A percentile compares a stretch with the other conserved stretches of the same genome.
phyloP scores from a whole-genome alignment of 2,329 filamentous ascomycete species.

The Tolypocladium sp. region DNA sequence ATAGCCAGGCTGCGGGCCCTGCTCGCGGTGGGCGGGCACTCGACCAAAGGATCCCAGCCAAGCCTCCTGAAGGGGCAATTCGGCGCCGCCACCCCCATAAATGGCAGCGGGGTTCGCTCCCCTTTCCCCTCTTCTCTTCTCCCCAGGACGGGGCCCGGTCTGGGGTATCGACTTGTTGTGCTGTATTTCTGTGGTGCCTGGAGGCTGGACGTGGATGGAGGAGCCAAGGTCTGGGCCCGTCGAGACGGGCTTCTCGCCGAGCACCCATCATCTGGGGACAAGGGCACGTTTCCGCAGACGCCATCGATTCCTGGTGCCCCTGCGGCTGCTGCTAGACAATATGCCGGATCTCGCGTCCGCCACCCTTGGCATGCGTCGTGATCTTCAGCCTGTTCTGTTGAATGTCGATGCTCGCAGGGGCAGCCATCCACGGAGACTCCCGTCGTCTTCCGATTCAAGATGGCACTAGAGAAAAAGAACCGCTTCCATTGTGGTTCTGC shows the following conservation, averaged over 20 bases:
- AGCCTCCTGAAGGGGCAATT: background rate
- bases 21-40: too few relatives aligned
- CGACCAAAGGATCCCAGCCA: background rate
- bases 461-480: background rate
- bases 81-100: background rate
- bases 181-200: background rate
- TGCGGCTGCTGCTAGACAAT: background rate
- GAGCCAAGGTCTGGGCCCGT: background rate
- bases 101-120: background rate
- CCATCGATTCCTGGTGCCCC: too few relatives aligned
- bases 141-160: background rate
- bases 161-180: background rate
- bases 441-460: background rate
- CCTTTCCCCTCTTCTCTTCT: background rate
- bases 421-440: background rate
- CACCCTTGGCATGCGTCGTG: background rate
- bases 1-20: too few relatives aligned
- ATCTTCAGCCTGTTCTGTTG: background rate
- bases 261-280: background rate
- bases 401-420: background rate
- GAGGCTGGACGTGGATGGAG: background rate
- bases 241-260: too few relatives aligned
- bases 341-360: background rate
- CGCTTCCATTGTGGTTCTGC: background rate
- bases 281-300: background rate